These are phyloP conservation scores for Annulohypoxylon bovei DNA, from an alignment of 495 filamentous ascomycete species.

Conservation along the genomic window DNA sequence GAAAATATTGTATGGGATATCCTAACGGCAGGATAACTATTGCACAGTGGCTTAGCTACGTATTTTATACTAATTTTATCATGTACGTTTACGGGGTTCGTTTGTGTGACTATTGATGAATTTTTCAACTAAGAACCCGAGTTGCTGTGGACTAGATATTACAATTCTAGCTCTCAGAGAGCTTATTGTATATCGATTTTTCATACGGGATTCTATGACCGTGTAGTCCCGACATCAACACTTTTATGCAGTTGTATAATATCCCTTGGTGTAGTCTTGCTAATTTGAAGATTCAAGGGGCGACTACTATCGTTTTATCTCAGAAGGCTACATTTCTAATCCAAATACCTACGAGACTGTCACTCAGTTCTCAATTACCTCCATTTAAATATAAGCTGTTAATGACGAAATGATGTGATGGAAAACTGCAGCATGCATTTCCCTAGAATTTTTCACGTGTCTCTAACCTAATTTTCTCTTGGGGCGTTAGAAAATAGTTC, in stretches of 20 bases:
- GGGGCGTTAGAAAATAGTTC: too few species aligned
- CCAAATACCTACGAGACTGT: too few species aligned
- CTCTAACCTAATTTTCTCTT: not conserved
- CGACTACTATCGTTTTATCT: too few species aligned
- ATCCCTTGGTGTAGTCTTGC: too few species aligned
- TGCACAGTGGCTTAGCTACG: not conserved
- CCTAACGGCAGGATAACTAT: not conserved
- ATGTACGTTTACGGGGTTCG: not conserved
- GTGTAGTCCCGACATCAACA: too few species aligned
- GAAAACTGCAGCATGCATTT: not conserved
- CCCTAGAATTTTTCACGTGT: not conserved
- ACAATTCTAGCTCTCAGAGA: not conserved
- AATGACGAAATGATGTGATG: not conserved
- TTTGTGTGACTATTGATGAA: not conserved
- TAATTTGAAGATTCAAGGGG: too few species aligned
- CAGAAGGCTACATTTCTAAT: too few species aligned
- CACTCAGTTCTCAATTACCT: not conserved
- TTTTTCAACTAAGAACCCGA: too few species aligned
- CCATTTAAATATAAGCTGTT: not conserved
- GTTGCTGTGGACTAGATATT: too few species aligned
- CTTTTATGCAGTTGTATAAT: too few species aligned
- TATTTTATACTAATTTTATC: not conserved
- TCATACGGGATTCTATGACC: not conserved
- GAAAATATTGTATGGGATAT: not conserved
- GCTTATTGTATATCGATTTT: too few species aligned